A percentile compares a stretch with the other conserved stretches of the same genome.
These are phyloP conservation scores for Phytophthora sansomeana DNA, from an alignment of 352 stramenopile genomes.

Conservation along the genomic window DNA sequence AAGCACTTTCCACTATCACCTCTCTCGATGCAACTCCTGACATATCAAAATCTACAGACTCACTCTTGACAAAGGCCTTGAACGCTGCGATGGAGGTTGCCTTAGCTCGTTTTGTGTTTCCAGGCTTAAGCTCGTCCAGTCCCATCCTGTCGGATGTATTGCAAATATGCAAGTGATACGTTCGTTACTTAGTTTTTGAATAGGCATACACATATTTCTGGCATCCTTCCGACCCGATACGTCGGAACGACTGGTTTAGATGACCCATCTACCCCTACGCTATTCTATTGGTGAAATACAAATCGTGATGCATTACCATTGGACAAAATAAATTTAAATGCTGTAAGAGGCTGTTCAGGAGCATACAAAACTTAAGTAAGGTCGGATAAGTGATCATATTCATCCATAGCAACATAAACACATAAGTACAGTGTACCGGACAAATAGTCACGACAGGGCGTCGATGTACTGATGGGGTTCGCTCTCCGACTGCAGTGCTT, in stretches of 20 bases:
- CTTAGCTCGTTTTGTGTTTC: not conserved
- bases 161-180: slow-evolving; percentile 7
- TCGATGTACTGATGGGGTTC: too few species aligned
- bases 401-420: too few species aligned
- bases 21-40: not conserved
- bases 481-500: too few species aligned
- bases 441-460: too few species aligned
- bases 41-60: not conserved
- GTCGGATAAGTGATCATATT: slow-evolving; percentile 1
- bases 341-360: not conserved
- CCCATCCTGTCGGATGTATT: not conserved
- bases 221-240: not conserved
- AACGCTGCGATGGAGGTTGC: not conserved
- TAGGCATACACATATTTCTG: not conserved
- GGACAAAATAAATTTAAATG: too few species aligned
- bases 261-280: not conserved
- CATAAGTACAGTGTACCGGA: too few species aligned
- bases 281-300: not conserved
- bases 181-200: not conserved
- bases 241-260: not conserved
- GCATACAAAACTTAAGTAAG: not conserved
- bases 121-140: not conserved
- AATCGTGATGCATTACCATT: too few species aligned
- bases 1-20: not conserved
- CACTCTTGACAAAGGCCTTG: not conserved